Evolutionary conservation across 768 basidiomycete genomes (phyloP), one percentile per base, ranked within the genome.

Genomic region (Agrocybe praecox): DNA sequence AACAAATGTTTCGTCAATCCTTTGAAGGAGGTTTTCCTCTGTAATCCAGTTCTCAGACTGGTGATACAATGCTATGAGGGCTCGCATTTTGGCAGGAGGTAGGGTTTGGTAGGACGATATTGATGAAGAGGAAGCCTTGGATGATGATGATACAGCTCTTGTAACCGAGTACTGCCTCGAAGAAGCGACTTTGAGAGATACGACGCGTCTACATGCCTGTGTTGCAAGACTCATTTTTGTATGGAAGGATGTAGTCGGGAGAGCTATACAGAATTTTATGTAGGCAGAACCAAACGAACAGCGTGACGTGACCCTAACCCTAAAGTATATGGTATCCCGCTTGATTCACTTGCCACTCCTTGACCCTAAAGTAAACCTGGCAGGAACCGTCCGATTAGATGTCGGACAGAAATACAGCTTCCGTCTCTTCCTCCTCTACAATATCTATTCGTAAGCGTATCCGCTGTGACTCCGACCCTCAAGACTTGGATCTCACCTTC

Each of bases 21-120:
- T 75, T 19, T 78, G 64, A 18, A 81, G 78, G 26, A 94, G 82
- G 64, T 82, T 92, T 60, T 89, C 87, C 19, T 76, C 75, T 11
- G 90, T 90, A 60, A 94, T 80, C 74, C 89, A 91, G 2, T 76
- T 73, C 55, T 83, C 83, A 48, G 86, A 74, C 73, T 90, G 84
- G 75, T 94, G 90, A 75, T 92, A 93, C 52, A 93, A 81, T 10
- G 84, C 79, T 59, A 92, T 80, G 59, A 92, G 85, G 2, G 89
- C 86, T 57, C 88, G 87, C 76, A 91, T 77, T 73, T 82, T 83
- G 19, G 80, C 75, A 2, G 78, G 76, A 2, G 87, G 77, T 4
- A 88, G 78, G n/a, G 72, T 64, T 49, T 64, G 62, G 48, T 67
- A 66, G 23, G 72, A 65, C 45, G 62, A 63, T 18, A 65, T 40